Evolutionary conservation across 2,329 filamentous ascomycete genomes (phyloP).

Genomic region (Apiospora phragmitis): DNA sequence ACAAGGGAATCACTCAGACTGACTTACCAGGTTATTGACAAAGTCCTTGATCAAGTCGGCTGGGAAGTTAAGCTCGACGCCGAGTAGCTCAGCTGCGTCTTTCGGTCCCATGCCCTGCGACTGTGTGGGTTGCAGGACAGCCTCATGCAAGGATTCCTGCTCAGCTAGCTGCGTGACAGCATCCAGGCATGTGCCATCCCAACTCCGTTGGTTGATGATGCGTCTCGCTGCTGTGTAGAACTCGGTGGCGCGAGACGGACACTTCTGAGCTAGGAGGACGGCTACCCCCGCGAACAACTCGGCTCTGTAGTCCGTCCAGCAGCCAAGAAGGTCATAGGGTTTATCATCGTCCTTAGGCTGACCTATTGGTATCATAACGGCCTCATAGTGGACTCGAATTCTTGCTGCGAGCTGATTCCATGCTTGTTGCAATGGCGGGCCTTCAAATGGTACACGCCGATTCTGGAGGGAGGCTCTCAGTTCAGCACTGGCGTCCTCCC

Average conservation of each 20-base stretch:
- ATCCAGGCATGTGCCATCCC: slow-evolving; percentile 24
- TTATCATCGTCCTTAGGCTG: slow-evolving; percentile 13
- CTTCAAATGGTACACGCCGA: neutral
- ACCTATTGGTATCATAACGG: slow-evolving; percentile 10
- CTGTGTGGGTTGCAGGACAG: neutral
- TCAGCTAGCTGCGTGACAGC: slow-evolving; percentile 26
- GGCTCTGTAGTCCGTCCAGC: slow-evolving; percentile 26
- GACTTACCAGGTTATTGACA: slow-evolving; percentile 24
- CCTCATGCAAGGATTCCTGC: slow-evolving; percentile 23
- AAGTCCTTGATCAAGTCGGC: slow-evolving; percentile 29
- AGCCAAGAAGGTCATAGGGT: slow-evolving; percentile 28
- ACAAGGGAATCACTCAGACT: too few relatives aligned
- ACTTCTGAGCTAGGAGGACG: slow-evolving; percentile 24
- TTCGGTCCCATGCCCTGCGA: slow-evolving; percentile 24
- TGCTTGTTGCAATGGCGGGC: neutral
- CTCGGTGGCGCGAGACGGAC: slow-evolving; percentile 23
- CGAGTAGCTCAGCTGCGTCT: slow-evolving; percentile 24
- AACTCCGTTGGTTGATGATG: slow-evolving; percentile 19
- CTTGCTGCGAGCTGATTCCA: neutral
- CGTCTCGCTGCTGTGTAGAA: slow-evolving; percentile 26
- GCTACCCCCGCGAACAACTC: slow-evolving; percentile 29
- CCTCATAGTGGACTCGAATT: slow-evolving; percentile 22
- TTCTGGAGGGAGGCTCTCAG: slow-evolving; percentile 15
- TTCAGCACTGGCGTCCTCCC: slow-evolving; percentile 29
- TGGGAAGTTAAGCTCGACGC: slow-evolving; percentile 26